These are phyloP conservation scores for Vigna nakashimae DNA, from an alignment of 306 rosid species.

Conservation along the genomic window DNA sequence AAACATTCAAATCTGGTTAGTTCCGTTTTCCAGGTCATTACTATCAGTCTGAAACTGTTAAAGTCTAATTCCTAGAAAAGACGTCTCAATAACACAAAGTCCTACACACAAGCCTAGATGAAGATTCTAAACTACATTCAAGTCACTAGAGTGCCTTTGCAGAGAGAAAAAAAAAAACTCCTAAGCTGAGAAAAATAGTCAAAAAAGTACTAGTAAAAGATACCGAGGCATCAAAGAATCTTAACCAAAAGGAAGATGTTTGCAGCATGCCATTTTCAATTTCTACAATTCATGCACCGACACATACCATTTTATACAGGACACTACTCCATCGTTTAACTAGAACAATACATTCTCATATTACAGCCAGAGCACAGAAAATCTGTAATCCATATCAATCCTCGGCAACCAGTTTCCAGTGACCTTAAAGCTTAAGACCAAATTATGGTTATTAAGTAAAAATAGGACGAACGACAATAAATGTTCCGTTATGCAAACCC, in stretches of 20 bases:
- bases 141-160: background rate
- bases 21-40: slow-evolving; percentile 18
- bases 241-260: background rate
- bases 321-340: background rate
- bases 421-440: background rate
- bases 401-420: no score
- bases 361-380: slow-evolving; percentile 8
- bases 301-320: background rate
- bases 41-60: background rate
- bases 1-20: background rate
- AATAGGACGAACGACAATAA: background rate
- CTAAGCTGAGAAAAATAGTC: background rate
- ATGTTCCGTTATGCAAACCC: background rate
- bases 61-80: background rate
- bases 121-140: background rate
- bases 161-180: background rate
- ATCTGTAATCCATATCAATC: background rate
- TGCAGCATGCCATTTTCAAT: background rate
- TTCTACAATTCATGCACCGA: slow-evolving; percentile 21
- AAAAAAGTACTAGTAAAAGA: slow-evolving; percentile 7
- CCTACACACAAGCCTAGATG: background rate
- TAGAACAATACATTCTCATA: background rate
- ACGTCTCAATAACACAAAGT: slow-evolving; percentile 4
- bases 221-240: slow-evolving; percentile 8
- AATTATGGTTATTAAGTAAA: background rate